phyloP scores from a whole-genome alignment of 352 stramenopile species.

The Discostella stelligera region DNA sequence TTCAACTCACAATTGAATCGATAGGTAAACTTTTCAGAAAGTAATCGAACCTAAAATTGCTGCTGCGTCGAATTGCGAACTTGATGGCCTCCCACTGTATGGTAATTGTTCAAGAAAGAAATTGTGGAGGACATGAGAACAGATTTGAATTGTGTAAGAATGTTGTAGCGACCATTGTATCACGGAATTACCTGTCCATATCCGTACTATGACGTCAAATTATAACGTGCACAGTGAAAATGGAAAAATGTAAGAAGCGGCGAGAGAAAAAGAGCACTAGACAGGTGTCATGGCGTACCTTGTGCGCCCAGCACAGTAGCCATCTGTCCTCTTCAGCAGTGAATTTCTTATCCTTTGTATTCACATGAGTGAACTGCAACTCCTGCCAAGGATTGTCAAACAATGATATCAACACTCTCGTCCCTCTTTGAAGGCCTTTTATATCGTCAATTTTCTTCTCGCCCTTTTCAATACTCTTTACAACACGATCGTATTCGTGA shows the following conservation, averaged over 20 bases:
- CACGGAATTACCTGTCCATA: constrained; percentile 21
- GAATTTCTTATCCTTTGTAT: constrained; percentile 79
- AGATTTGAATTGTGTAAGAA: background rate
- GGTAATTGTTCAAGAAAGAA: constrained; percentile 53
- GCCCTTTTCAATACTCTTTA: constrained; percentile 83
- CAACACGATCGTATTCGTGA: constrained; percentile 82
- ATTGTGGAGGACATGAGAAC: background rate
- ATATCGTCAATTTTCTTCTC: constrained; percentile 81
- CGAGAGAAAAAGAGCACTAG: constrained; percentile 8
- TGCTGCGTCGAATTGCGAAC: constrained; percentile 74
- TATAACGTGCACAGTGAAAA: background rate
- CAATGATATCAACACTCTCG: constrained; percentile 66
- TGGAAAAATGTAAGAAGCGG: constrained; percentile 10
- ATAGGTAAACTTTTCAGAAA: constrained; percentile 75
- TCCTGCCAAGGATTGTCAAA: constrained; percentile 81
- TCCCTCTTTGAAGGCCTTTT: constrained; percentile 61
- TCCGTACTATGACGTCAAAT: constrained; percentile 22
- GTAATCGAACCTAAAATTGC: constrained; percentile 81
- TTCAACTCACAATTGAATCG: constrained; percentile 49
- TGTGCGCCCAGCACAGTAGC: constrained; percentile 80
- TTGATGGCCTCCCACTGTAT: constrained; percentile 82
- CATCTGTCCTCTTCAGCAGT: constrained; percentile 78
- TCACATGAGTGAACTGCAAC: constrained; percentile 77
- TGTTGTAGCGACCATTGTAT: constrained; percentile 3
- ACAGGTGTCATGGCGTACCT: constrained; percentile 47